Evolutionary conservation across 2,329 filamentous ascomycete genomes (phyloP), one percentile per base, ranked within the genome.

Genomic region (Botrytis deweyae): DNA sequence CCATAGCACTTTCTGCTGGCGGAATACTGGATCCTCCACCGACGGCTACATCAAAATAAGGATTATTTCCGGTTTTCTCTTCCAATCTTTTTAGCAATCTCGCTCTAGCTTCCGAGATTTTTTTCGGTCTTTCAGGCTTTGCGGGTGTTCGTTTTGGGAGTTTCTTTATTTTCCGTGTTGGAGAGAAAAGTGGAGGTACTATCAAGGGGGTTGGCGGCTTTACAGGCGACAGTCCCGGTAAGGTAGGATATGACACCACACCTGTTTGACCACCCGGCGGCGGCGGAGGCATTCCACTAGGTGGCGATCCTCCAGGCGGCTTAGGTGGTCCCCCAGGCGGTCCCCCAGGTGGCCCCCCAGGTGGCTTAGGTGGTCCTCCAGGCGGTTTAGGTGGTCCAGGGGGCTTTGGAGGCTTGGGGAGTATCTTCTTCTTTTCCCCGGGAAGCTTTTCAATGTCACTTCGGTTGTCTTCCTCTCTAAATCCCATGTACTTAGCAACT

Each of bases 391-490:
- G 18, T 7, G 25, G 52, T 8, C 52, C 25, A 38, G 25, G 9
- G 25, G n/a, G 52, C n/a, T 55, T 55, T 14, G 52, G 38, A n/a
- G 55, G 18, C 29, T 63, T 70, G 20, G 40, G 9, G 8, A 29
- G 8, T n/a, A 22, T 7, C 16, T 25, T 18, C 55, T 44, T 62
- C 52, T 20, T 70, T 8, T 36, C 29, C 6, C 3, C 29, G 29
- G 61, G 70, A 58, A 55, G 14, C 36, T 20, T 29, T 22, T 72
- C 70, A 14, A 18, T 58, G 52, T 72, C 70, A 66, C 61, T 72
- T 55, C 70, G 61, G 25, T 52, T 66, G 36, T 73, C 72, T 25
- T 44, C 65, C 8, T 52, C 44, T 4, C 18, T 42, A 33, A 18
- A 36, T 10, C 25, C 22, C 65, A 68, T 73, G n/a, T 73, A 62